Evolutionary conservation across 805 yeast species (phyloP).

Genomic region (Jamesozyma gamospora): DNA sequence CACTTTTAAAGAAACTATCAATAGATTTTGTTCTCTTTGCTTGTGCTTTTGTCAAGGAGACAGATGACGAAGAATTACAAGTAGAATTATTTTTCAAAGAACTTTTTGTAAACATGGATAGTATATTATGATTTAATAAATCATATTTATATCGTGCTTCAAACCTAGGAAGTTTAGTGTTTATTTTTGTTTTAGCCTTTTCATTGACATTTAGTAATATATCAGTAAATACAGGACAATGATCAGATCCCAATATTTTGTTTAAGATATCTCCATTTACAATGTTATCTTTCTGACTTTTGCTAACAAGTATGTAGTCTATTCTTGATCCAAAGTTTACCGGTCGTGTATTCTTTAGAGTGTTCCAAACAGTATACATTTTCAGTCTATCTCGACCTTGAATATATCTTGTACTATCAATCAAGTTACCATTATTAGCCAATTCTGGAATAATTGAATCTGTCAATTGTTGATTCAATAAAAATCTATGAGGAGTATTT

Average conservation of each 20-base stretch:
- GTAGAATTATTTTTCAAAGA: background rate
- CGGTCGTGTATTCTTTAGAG: slow-evolving; percentile 63
- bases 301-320: slow-evolving; percentile 57
- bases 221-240: slow-evolving; percentile 83
- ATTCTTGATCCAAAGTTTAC: slow-evolving; percentile 82
- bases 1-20: slow-evolving; percentile 6
- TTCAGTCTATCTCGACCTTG: slow-evolving; percentile 47
- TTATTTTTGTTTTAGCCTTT: background rate
- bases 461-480: slow-evolving; percentile 38
- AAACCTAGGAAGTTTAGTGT: slow-evolving; percentile 30
- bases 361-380: slow-evolving; percentile 91
- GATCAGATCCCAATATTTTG: slow-evolving; percentile 76
- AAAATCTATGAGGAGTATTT: slow-evolving; percentile 32
- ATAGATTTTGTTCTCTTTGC: slow-evolving; percentile 5
- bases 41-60: background rate
- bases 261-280: slow-evolving; percentile 50
- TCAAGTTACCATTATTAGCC: slow-evolving; percentile 35
- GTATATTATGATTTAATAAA: slow-evolving; percentile 28
- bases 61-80: background rate
- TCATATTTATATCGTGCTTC: slow-evolving; percentile 47
- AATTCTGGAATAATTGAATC: slow-evolving; percentile 28
- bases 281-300: slow-evolving; percentile 27
- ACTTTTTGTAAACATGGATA: slow-evolving; percentile 28
- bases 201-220: slow-evolving; percentile 21
- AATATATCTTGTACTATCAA: slow-evolving; percentile 48